Evolutionary conservation across 345 rosid species (phyloP).

Genomic region (Euclidium syriacum): DNA sequence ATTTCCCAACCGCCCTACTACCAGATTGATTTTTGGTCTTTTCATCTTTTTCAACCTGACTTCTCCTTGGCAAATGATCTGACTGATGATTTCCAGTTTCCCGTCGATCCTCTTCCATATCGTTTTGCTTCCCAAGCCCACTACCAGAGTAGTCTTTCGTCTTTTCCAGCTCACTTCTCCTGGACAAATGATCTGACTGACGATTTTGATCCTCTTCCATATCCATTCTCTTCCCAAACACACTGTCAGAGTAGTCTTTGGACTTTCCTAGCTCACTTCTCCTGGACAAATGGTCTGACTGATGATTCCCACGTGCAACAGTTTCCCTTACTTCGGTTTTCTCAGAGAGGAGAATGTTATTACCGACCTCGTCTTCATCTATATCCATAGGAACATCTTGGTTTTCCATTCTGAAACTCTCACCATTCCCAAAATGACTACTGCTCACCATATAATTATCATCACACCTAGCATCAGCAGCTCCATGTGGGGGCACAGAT

Average conservation of each 20-base stretch:
- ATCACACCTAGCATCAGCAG: neutral
- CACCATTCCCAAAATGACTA: neutral
- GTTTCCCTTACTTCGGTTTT: conserved; percentile 23
- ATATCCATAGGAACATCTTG: conserved; percentile 23
- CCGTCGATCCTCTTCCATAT: too few species aligned
- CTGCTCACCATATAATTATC: conserved; percentile 17
- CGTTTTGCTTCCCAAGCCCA: too few species aligned
- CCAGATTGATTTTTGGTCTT: too few species aligned
- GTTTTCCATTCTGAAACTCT: conserved; percentile 1
- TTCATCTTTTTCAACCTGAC: too few species aligned
- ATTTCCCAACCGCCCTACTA: conserved; percentile 30
- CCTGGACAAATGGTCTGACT: conserved; percentile 21
- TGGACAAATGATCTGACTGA: too few species aligned
- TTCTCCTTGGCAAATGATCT: too few species aligned
- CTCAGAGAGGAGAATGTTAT: conserved; percentile 27
- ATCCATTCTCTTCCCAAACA: too few species aligned
- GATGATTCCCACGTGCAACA: conserved; percentile 24
- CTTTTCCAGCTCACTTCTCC: too few species aligned
- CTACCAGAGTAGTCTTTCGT: too few species aligned
- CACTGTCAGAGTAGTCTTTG: conserved; percentile 19
- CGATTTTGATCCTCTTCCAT: too few species aligned
- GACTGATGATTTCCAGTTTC: too few species aligned
- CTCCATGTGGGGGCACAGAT: conserved; percentile 23
- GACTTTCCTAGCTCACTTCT: conserved; percentile 17
- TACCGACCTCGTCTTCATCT: conserved; percentile 29